Conservation (phyloP, 2,329 filamentous ascomycete species). For the Trichoderma gracile region DNA sequence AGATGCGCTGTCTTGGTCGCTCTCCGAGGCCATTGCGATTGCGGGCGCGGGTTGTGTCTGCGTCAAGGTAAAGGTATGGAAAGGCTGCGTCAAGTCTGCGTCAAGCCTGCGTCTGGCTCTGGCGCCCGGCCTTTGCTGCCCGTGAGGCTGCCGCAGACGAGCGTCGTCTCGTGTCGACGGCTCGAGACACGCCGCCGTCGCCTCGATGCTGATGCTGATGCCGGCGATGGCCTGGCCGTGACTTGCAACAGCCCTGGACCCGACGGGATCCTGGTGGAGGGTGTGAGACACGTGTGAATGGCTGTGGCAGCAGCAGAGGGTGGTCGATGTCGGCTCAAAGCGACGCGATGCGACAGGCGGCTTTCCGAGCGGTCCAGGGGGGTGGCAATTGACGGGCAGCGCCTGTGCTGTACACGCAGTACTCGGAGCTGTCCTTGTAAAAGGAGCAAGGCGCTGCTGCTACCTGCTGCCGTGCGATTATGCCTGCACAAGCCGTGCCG, state of each 20-base stretch:
- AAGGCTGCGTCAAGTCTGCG: too few relatives aligned
- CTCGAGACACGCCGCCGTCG: conserved; percentile 1
- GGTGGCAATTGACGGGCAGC: conserved; percentile 25
- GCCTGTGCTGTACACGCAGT: not conserved
- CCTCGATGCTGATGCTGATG: not conserved
- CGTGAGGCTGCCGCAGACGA: conserved; percentile 10
- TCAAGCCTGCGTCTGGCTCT: too few relatives aligned
- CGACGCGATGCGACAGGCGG: conserved; percentile 26
- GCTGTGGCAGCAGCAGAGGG: conserved; percentile 25
- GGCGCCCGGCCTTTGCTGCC: not conserved
- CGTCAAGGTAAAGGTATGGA: not conserved
- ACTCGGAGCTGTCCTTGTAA: not conserved
- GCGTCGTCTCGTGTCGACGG: conserved; percentile 6
- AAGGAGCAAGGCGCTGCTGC: too few relatives aligned
- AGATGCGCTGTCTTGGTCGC: conserved; percentile 50
- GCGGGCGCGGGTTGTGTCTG: not conserved
- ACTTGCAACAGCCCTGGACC: conserved; percentile 18
- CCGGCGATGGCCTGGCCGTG: not conserved
- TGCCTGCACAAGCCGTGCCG: too few relatives aligned
- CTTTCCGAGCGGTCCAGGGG: conserved; percentile 4
- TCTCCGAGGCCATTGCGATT: conserved; percentile 45
- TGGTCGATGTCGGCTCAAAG: conserved; percentile 24
- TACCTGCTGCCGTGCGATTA: too few relatives aligned
- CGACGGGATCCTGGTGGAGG: conserved; percentile 20
- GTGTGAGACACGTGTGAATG: conserved; percentile 29